Evolutionary conservation across 176 grass and related monocot genomes (phyloP).

Genomic region (Eleusine indica): DNA sequence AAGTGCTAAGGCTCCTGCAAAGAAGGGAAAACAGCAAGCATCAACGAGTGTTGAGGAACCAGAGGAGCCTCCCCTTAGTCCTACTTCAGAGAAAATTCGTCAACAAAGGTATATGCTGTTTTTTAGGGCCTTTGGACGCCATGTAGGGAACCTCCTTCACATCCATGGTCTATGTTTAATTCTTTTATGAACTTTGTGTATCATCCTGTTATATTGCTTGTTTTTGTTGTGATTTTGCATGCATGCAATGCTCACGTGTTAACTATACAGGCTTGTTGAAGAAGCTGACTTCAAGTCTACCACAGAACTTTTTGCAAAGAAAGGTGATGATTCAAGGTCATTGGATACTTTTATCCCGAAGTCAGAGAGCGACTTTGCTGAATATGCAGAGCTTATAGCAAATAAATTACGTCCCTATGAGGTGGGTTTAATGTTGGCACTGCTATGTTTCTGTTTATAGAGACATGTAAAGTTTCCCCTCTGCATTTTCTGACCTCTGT

Average conservation of each 20-base stretch:
- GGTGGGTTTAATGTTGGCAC: conserved; percentile 42
- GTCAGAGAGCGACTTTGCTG: conserved; percentile 76
- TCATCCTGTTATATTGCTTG: neutral
- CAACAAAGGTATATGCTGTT: conserved; percentile 70
- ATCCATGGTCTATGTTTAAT: neutral
- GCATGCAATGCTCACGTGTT: neutral
- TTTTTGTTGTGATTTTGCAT: neutral
- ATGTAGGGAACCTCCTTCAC: conserved; percentile 3
- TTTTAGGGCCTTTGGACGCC: neutral
- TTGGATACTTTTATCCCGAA: conserved; percentile 83
- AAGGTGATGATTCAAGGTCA: conserved; percentile 60
- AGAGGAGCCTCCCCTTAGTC: conserved; percentile 61
- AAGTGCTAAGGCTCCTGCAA: conserved; percentile 57
- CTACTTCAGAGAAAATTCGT: conserved; percentile 78
- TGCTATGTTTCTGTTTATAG: neutral
- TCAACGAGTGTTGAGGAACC: conserved; percentile 51
- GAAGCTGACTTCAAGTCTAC: conserved; percentile 89
- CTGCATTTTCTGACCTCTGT: conserved; percentile 7
- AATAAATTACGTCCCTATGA: conserved; percentile 74
- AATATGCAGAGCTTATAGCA: conserved; percentile 79
- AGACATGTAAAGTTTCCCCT: neutral
- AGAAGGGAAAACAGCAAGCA: conserved; percentile 76
- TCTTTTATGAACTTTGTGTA: neutral
- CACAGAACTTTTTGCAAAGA: conserved; percentile 79
- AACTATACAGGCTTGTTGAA: conserved; percentile 63